Conservation (phyloP, 768 basidiomycete species). For the Leccinum broughii region DNA sequence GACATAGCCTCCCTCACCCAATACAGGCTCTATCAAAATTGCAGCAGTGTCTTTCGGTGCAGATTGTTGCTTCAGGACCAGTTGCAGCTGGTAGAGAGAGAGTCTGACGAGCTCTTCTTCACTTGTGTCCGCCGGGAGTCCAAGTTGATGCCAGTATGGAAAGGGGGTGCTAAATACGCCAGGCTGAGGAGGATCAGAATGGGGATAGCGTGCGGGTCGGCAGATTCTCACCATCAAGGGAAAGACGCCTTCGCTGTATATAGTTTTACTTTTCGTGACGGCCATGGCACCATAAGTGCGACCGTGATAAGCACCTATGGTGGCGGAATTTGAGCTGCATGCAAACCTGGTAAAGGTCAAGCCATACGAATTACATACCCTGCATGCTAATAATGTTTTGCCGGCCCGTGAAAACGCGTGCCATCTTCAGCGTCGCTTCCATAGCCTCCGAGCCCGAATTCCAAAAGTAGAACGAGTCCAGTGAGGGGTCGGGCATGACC, state of each 20-base stretch:
- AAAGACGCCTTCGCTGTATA: conserved; percentile 76
- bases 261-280: conserved; percentile 90
- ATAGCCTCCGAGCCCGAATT: conserved; percentile 95
- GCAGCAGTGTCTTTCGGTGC: conserved; percentile 86
- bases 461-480: conserved; percentile 97
- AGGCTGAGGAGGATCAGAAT: conserved; percentile 48
- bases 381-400: conserved; percentile 94
- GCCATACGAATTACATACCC: conserved; percentile 41
- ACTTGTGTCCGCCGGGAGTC: conserved; percentile 54
- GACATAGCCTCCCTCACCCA: conserved; percentile 96
- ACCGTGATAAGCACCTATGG: conserved; percentile 81
- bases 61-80: conserved; percentile 78
- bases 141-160: conserved; percentile 92
- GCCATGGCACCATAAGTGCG: conserved; percentile 93
- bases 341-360: not conserved
- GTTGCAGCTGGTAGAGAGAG: conserved; percentile 78
- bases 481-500: conserved; percentile 85
- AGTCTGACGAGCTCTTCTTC: conserved; percentile 57
- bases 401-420: conserved; percentile 69
- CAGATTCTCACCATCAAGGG: conserved; percentile 73
- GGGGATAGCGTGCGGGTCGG: not conserved
- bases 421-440: conserved; percentile 88
- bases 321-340: conserved; percentile 1
- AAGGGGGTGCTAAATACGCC: conserved; percentile 80
- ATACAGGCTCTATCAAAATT: conserved; percentile 89